Base-by-base conservation (phyloP, 495 filamentous ascomycete species). In the Aspergillus conjunctus region DNA sequence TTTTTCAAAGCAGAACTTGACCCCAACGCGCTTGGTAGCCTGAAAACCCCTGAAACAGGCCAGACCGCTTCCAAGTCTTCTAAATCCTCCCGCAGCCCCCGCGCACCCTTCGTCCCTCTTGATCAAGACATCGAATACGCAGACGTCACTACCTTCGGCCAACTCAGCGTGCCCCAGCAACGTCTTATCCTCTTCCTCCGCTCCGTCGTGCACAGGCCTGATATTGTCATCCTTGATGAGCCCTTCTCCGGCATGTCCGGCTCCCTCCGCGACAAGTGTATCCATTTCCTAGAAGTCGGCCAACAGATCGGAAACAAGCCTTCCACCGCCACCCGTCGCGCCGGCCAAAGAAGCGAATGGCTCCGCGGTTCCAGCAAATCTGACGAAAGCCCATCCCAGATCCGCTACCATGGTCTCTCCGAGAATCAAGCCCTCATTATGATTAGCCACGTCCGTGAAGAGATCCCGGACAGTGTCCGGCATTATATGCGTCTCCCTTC, bases 161-260 rank as follows among this genome's bases (percentile, higher is more conserved):
- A 90, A 56, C 77, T 93, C 1, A 83, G 85, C 18, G 88, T 91
- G 66, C 87, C 85, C 7, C 85, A 91, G 1, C 94, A 98, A 72
- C 86, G 92, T 21, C 79, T 97, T 7, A 81, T 88, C 10, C 83
- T 98, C 2, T 94, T 98, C 72, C 76, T 98, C 30, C 85, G 95
- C 7, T 90, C 93, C 15, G 76, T 95, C 34, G 83, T 94, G 64
- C 89, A 92, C 62, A 83, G 83, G 55, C 91, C 92, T 0, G 93
- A 97, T 60, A 83, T 98, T 45, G 81, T 98, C 32, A 89, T 98
- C 39, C 83, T 98, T 2, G 94, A 98, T 66, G 94, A 98, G 73
- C 86, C 94, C 0, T 95, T 96, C 66, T 91, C 90, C 46, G 92
- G 93, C 30, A 91, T 98, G 86, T 87, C 93, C 59, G 85, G 88